These are phyloP conservation scores for Ceratobasidium sp. DNA, from an alignment of 1,284 basidiomycete genomes.

Conservation along the genomic window DNA sequence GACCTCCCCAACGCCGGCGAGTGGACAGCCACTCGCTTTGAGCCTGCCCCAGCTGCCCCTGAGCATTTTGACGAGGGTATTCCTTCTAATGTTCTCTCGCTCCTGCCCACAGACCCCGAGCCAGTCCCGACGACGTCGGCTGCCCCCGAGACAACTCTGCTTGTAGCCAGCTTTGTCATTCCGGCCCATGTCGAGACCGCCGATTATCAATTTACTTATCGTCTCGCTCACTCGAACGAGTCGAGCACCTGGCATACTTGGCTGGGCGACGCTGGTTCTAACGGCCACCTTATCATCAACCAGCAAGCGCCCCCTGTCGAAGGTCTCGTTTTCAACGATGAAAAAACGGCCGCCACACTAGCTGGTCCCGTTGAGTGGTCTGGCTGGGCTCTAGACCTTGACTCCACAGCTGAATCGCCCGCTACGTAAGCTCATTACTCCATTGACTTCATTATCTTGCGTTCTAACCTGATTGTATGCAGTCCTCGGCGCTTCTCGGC, in stretches of 20 bases:
- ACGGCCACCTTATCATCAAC: conserved; percentile 22
- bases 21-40: conserved; percentile 26
- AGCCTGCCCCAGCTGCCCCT: not conserved
- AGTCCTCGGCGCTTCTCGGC: conserved; percentile 27
- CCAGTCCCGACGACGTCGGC: conserved; percentile 28
- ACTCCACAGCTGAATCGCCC: conserved; percentile 5
- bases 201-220: conserved; percentile 32
- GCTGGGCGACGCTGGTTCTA: conserved; percentile 26
- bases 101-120: conserved; percentile 21
- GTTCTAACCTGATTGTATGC: conserved; percentile 9
- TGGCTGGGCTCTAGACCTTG: conserved; percentile 32
- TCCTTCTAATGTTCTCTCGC: conserved; percentile 27
- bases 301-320: conserved; percentile 24
- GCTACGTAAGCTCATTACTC: not conserved
- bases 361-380: conserved; percentile 27
- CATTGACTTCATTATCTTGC: conserved; percentile 5
- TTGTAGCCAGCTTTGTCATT: conserved; percentile 30
- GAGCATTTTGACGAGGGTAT: conserved; percentile 7
- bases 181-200: not conserved
- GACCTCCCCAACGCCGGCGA: conserved; percentile 16
- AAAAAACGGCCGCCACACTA: conserved; percentile 8
- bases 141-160: conserved; percentile 28
- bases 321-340: conserved; percentile 22
- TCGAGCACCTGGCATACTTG: conserved; percentile 28
- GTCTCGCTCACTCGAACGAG: conserved; percentile 28